phyloP scores from a whole-genome alignment of 345 rosid species.

The Populus ilicifolia region DNA sequence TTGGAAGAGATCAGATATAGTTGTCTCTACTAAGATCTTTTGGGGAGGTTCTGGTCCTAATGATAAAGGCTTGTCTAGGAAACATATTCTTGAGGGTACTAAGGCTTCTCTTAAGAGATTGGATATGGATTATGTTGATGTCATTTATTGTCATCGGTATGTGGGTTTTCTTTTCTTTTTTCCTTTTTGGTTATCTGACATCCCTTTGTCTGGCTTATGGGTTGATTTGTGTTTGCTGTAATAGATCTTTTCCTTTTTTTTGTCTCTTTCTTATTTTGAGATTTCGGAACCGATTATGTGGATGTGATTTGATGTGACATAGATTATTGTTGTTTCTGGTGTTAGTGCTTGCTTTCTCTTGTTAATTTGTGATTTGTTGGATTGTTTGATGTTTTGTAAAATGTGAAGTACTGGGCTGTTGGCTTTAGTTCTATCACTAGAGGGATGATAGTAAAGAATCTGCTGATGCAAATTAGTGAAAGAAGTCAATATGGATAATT shows the following conservation, averaged over 20 bases:
- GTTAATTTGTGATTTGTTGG: neutral
- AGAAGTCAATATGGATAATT: neutral
- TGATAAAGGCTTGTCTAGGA: slow-evolving; percentile 84
- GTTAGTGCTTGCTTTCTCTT: neutral
- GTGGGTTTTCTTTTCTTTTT: neutral
- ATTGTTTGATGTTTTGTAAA: neutral
- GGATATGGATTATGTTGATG: slow-evolving; percentile 88
- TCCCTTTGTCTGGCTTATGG: neutral
- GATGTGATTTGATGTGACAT: neutral
- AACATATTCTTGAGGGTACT: slow-evolving; percentile 92
- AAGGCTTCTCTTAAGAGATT: slow-evolving; percentile 86
- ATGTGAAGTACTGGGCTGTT: neutral
- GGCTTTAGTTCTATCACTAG: neutral
- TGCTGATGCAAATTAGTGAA: neutral
- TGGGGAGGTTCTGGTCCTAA: slow-evolving; percentile 99
- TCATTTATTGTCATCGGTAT: slow-evolving; percentile 79
- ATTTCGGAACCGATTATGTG: neutral
- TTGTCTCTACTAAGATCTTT: slow-evolving; percentile 91
- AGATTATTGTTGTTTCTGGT: neutral
- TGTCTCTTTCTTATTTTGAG: no score
- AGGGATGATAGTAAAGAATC: neutral
- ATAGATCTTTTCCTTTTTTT: no score
- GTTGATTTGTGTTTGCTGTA: neutral
- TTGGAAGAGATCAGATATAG: slow-evolving; percentile 90
- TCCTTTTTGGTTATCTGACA: neutral